Evolutionary conservation across 345 rosid genomes (phyloP).

Genomic region (Populus tremula): DNA sequence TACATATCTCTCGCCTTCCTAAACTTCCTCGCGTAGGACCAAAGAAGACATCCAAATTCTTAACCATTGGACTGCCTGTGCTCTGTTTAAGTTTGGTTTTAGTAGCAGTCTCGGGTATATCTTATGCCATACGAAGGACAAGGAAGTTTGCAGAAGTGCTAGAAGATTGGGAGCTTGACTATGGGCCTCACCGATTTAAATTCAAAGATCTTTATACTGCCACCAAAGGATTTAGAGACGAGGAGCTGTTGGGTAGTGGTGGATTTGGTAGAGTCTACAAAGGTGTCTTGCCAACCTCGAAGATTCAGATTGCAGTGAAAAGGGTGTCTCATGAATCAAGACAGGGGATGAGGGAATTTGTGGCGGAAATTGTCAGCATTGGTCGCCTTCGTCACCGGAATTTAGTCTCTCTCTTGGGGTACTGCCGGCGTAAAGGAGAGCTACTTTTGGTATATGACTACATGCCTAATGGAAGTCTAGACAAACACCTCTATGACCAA

Average conservation of each 20-base stretch:
- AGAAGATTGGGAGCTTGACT: conserved; percentile 72
- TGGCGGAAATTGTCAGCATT: conserved; percentile 56
- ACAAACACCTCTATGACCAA: conserved; percentile 45
- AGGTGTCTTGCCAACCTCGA: conserved; percentile 48
- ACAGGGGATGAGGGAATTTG: conserved; percentile 59
- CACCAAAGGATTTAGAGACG: conserved; percentile 59
- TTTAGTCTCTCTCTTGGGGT: conserved; percentile 52
- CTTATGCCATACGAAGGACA: conserved; percentile 36
- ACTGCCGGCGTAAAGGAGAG: conserved; percentile 58
- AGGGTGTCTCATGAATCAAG: conserved; percentile 56
- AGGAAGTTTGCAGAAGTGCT: conserved; percentile 60
- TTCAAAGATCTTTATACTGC: conserved; percentile 63
- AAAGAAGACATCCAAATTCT: conserved; percentile 27
- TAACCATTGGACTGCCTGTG: conserved; percentile 46
- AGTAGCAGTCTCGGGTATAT: conserved; percentile 8
- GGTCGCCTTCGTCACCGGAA: conserved; percentile 59
- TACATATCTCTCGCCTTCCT: conserved; percentile 52
- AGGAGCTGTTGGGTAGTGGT: conserved; percentile 56
- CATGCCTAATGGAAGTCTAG: conserved; percentile 51
- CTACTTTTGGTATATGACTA: conserved; percentile 46
- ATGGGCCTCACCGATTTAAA: conserved; percentile 57
- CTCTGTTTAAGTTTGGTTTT: conserved; percentile 30
- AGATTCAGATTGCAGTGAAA: conserved; percentile 57
- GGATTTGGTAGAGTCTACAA: conserved; percentile 25
- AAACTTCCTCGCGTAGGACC: conserved; percentile 49